phyloP scores from a whole-genome alignment of 2,329 filamentous ascomycete genomes.

The Madurella mycetomatis region DNA sequence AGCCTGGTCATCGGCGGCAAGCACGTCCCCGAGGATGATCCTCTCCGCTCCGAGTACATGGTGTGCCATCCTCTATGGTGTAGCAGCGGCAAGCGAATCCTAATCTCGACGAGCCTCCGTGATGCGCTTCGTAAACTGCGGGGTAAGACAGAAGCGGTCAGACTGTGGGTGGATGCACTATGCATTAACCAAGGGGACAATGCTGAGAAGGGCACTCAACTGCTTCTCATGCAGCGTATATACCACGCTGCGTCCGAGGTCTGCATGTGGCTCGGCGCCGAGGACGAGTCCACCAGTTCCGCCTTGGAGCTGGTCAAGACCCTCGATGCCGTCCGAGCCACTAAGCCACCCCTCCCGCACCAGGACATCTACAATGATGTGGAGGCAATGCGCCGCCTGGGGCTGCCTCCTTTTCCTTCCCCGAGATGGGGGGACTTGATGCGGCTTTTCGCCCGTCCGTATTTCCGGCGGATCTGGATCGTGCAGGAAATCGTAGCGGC shows the following conservation, averaged over 20 bases:
- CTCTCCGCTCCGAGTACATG: neutral
- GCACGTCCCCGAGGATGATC: neutral
- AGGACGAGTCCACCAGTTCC: neutral
- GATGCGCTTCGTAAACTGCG: neutral
- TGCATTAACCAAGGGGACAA: conserved; percentile 11
- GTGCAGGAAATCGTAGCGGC: conserved; percentile 7
- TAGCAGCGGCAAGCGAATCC: neutral
- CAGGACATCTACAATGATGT: neutral
- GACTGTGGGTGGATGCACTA: conserved; percentile 1
- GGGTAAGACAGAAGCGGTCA: neutral
- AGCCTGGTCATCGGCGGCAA: neutral
- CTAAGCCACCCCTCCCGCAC: neutral
- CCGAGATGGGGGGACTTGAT: neutral
- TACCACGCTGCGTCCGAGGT: neutral
- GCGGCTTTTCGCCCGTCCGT: neutral
- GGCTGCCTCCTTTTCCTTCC: neutral
- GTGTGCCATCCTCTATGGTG: neutral
- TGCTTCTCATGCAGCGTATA: conserved; percentile 4
- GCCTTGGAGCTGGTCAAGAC: neutral
- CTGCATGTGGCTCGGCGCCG: neutral
- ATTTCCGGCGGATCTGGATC: conserved; percentile 6
- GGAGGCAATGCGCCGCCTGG: neutral
- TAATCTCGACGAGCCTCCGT: neutral
- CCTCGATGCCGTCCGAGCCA: neutral
- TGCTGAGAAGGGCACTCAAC: neutral